These are phyloP conservation scores for Crithidia expoeki DNA, from an alignment of 208 protist species.

Conservation along the genomic window DNA sequence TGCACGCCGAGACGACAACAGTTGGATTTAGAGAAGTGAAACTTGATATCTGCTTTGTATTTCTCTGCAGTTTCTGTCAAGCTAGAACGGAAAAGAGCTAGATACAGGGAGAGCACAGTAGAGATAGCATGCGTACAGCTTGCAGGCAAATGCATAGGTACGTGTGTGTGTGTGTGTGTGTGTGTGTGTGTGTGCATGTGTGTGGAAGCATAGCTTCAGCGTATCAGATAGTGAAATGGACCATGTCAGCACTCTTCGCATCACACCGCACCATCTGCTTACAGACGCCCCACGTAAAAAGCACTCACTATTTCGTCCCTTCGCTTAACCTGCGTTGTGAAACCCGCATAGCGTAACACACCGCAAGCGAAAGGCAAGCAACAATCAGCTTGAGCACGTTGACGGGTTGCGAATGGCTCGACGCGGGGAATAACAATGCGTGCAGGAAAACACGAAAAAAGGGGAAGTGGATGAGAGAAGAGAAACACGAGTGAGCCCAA, in stretches of 20 bases:
- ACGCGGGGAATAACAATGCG: not conserved
- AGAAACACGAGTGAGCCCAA: not conserved
- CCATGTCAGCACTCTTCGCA: too few species aligned
- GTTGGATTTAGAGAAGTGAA: not conserved
- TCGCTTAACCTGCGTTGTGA: too few species aligned
- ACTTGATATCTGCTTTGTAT: not conserved
- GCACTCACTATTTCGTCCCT: not conserved
- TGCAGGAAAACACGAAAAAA: constrained; percentile 2
- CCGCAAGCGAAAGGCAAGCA: not conserved
- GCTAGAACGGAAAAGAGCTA: too few species aligned
- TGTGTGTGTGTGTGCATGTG: constrained; percentile 9
- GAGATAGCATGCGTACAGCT: too few species aligned
- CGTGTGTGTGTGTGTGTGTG: constrained; percentile 6
- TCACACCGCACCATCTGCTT: too few species aligned
- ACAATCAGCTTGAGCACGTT: not conserved
- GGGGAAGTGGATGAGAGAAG: constrained; percentile 4
- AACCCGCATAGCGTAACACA: too few species aligned
- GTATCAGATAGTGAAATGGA: too few species aligned
- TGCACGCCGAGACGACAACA: not conserved
- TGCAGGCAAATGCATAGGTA: not conserved
- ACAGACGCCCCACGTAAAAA: too few species aligned
- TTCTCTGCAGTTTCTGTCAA: too few species aligned
- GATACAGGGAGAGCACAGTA: too few species aligned
- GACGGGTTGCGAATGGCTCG: not conserved
- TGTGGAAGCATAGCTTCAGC: not conserved